Evolutionary conservation across 345 rosid species (phyloP), one percentile per base, ranked within the genome.

Genomic region (Bretschneidera sinensis): DNA sequence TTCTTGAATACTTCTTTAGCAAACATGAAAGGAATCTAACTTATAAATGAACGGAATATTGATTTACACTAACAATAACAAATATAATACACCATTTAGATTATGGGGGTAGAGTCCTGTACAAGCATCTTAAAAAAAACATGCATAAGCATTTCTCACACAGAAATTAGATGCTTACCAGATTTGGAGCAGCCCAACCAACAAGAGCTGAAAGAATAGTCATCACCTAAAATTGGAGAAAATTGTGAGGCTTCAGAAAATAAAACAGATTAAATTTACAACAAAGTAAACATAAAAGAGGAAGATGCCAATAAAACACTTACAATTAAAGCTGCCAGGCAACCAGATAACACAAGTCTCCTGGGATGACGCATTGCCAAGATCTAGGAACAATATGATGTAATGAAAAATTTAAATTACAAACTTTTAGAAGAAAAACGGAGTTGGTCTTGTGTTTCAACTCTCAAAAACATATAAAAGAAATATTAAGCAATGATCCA

Each of bases 291-390:
- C 20, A 13, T 24, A 24, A 51, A 55, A 18, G 24, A 9, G 21
- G 20, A 16, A 21, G 51, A 57, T 24, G 19, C 24, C 0, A 17
- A 13, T 57, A 33, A 54, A 14, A 35, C 47, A 69, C 97, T 83
- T 75, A 90, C 97, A 51, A 82, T 74, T 70, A 90, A 21, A 53
- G 99, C 84, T 43, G 80, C 77, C 48, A 92, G 51, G 80, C 92
- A 92, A 66, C 96, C 98, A 48, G 87, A 69, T 79, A 94, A 83
- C 70, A 94, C 99, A 69, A 90, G 86, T 75, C 95, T 84, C 78
- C 96, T 85, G 1, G 96, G 97, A 64, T 94, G 95, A 50, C 97
- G 94, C 97, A 94, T 94, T 25, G 99, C 99, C 86, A 90, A 72
- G 76, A 94, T 90, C 99, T 94, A 74, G 66, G 65, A 58, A 64